Evolutionary conservation across 805 yeast genomes (phyloP).

Genomic region (Nakazawaea wyomingensis): DNA sequence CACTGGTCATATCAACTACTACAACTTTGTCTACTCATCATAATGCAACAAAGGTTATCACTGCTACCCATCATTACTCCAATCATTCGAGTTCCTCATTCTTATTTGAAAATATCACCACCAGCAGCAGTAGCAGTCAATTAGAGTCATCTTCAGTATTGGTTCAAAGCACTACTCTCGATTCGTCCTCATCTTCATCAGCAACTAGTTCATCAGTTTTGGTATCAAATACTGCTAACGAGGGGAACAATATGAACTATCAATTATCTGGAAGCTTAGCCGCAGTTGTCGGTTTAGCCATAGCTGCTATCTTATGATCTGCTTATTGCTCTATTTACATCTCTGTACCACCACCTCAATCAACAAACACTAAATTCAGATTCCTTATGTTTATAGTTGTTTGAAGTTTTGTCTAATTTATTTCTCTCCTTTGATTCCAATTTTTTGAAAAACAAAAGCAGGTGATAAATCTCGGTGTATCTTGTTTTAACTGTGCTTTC

Average conservation of each 20-base stretch:
- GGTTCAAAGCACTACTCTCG: constrained; percentile 10
- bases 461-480: no score
- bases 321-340: no score
- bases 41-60: constrained; percentile 8
- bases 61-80: not conserved
- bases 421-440: no score
- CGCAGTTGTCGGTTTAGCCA: constrained; percentile 30
- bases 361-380: no score
- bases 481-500: no score
- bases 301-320: constrained; percentile 31
- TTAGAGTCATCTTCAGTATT: constrained; percentile 14
- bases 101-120: no score
- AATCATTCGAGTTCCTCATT: not conserved
- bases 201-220: constrained; percentile 18
- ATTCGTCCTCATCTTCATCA: constrained; percentile 17
- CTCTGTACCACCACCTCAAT: not conserved
- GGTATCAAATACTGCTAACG: constrained; percentile 27
- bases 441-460: no score
- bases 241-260: constrained; percentile 25
- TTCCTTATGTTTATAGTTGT: no score
- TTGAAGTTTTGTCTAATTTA: no score
- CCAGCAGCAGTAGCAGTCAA: not conserved
- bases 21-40: constrained; percentile 1
- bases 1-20: no score
- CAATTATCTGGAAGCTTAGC: constrained; percentile 27